phyloP scores from a whole-genome alignment of 352 stramenopile genomes.

The Thraustochytrium striatum region DNA sequence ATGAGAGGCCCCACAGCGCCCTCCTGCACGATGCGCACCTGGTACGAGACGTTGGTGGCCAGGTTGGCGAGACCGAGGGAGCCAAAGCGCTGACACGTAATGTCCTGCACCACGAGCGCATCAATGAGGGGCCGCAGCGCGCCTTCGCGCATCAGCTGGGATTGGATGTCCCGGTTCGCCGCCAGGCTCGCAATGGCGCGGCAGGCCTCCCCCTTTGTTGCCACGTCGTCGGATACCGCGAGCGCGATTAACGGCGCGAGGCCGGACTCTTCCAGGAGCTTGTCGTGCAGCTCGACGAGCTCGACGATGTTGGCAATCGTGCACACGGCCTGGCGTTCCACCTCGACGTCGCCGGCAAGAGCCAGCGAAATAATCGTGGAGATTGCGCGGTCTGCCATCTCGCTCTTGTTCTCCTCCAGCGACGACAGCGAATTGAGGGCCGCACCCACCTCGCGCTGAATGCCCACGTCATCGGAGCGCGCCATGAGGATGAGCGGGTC shows the following conservation, averaged over 20 bases:
- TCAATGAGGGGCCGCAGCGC: constrained; percentile 80
- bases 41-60: constrained; percentile 81
- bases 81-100: constrained; percentile 87
- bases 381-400: constrained; percentile 85
- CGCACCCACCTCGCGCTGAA: constrained; percentile 83
- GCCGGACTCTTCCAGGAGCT: constrained; percentile 86
- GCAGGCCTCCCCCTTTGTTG: constrained; percentile 82
- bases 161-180: constrained; percentile 85
- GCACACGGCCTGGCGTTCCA: constrained; percentile 87
- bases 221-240: constrained; percentile 76
- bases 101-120: constrained; percentile 75
- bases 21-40: constrained; percentile 88
- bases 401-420: constrained; percentile 90
- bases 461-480: constrained; percentile 78
- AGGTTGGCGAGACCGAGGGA: constrained; percentile 87
- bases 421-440: constrained; percentile 88
- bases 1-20: constrained; percentile 85
- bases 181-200: constrained; percentile 88
- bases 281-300: constrained; percentile 85
- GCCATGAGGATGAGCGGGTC: constrained; percentile 92
- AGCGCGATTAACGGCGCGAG: constrained; percentile 84
- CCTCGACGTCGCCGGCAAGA: constrained; percentile 77
- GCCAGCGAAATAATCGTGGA: constrained; percentile 90
- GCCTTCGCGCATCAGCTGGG: constrained; percentile 81
- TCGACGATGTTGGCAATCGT: constrained; percentile 92